phyloP scores from a whole-genome alignment of 306 rosid species.

The Neltuma alba region DNA sequence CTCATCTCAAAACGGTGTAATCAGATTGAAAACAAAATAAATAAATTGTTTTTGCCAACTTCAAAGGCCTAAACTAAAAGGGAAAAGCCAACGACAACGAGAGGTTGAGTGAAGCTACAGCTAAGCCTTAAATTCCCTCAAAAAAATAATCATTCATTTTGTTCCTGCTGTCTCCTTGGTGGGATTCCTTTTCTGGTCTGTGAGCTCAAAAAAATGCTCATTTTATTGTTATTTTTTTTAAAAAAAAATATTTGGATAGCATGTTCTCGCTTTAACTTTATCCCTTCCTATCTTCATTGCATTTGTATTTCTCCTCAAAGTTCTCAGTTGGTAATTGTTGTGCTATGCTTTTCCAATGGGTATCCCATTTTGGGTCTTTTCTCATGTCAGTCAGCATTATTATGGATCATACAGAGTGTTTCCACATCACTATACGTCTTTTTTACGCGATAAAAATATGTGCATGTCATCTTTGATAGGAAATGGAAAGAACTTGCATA shows the following conservation, averaged over 20 bases:
- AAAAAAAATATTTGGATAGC: neutral
- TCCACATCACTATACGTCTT: neutral
- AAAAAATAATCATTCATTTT: constrained; percentile 36
- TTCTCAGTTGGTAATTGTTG: neutral
- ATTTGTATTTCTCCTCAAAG: constrained; percentile 1
- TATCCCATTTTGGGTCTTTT: neutral
- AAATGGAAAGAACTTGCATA: neutral
- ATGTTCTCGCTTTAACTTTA: constrained; percentile 28
- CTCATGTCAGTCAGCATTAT: neutral
- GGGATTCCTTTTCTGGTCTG: constrained; percentile 10
- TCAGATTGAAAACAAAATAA: neutral
- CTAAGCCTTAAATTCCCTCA: constrained; percentile 12
- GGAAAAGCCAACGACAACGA: neutral
- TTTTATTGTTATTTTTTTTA: constrained; percentile 2
- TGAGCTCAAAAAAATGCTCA: constrained; percentile 11
- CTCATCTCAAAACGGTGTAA: neutral
- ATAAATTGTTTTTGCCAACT: neutral
- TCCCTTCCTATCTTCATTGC: neutral
- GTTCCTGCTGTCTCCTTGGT: constrained; percentile 46
- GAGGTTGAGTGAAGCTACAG: constrained; percentile 21
- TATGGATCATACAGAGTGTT: constrained; percentile 14
- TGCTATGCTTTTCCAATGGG: neutral
- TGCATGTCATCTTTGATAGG: constrained; percentile 8
- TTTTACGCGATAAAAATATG: neutral
- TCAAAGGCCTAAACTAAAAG: neutral